phyloP scores from a whole-genome alignment of 208 protist species.

The Leishmania lainsoni region DNA sequence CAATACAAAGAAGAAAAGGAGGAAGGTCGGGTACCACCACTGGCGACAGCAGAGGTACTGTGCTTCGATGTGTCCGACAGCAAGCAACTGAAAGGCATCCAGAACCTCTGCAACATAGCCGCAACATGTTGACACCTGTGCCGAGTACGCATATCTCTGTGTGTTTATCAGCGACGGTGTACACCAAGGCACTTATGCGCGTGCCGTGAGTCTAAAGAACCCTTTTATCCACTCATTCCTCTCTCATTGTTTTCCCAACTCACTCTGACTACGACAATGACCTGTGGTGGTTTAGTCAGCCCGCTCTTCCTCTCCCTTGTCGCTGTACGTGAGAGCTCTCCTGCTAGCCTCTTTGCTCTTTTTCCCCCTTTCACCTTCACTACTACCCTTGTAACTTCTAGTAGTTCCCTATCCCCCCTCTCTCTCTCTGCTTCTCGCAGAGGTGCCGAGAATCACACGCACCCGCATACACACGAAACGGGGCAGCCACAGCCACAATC shows the following conservation, averaged over 20 bases:
- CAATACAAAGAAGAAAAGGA: no score
- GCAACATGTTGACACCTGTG: background rate
- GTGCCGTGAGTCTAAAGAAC: background rate
- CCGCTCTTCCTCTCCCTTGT: background rate
- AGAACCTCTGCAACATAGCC: background rate
- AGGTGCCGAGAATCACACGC: background rate
- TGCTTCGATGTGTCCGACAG: background rate
- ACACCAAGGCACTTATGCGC: background rate
- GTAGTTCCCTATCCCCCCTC: background rate
- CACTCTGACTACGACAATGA: background rate
- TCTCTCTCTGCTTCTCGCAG: background rate
- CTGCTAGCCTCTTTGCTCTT: slow-evolving; percentile 4
- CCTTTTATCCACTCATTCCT: slow-evolving; percentile 19
- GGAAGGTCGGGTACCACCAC: background rate
- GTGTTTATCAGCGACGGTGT: background rate
- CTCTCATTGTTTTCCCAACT: slow-evolving; percentile 4
- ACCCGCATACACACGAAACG: background rate
- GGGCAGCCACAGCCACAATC: background rate
- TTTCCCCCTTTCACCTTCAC: background rate
- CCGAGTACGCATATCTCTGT: background rate
- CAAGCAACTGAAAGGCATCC: background rate
- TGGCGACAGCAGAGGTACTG: background rate
- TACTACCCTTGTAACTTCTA: background rate
- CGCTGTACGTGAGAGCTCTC: background rate
- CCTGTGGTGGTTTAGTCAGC: background rate